These are phyloP conservation scores for Fragaria iinumae DNA, from an alignment of 306 rosid species.

Conservation along the genomic window DNA sequence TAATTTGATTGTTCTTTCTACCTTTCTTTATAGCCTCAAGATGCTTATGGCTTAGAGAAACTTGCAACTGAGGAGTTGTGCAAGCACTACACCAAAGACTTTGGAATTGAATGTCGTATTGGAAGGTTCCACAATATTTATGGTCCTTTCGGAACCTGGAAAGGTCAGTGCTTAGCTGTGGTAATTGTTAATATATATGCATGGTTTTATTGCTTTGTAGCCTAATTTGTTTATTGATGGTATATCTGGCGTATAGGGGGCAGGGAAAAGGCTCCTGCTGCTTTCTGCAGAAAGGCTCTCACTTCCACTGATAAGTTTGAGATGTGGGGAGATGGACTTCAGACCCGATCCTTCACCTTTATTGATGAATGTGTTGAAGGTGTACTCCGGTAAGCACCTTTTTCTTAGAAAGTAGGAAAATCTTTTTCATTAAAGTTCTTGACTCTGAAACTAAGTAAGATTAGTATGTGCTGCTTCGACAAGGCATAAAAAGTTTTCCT, in stretches of 20 bases:
- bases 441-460: neutral
- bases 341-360: slow-evolving; percentile 95
- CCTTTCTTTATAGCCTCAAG: slow-evolving; percentile 73
- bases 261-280: slow-evolving; percentile 99
- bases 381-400: slow-evolving; percentile 70
- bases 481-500: neutral
- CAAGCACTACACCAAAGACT: slow-evolving; percentile 93
- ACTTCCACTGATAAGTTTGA: slow-evolving; percentile 83
- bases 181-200: neutral
- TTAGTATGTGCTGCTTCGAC: neutral
- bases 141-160: slow-evolving; percentile 99
- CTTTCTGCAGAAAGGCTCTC: slow-evolving; percentile 80
- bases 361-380: slow-evolving; percentile 99
- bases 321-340: slow-evolving; percentile 99
- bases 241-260: slow-evolving; percentile 58
- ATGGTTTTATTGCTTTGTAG: slow-evolving; percentile 17
- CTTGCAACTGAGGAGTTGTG: slow-evolving; percentile 99
- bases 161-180: slow-evolving; percentile 49
- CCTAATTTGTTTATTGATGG: slow-evolving; percentile 20
- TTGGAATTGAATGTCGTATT: slow-evolving; percentile 89
- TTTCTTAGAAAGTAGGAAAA: neutral
- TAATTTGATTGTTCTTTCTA: slow-evolving; percentile 17
- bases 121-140: slow-evolving; percentile 98
- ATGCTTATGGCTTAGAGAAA: slow-evolving; percentile 99
- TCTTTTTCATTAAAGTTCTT: neutral